These are phyloP conservation scores for Heliamphora exappendiculata DNA, from an alignment of 148 eudicot genomes.

Conservation along the genomic window DNA sequence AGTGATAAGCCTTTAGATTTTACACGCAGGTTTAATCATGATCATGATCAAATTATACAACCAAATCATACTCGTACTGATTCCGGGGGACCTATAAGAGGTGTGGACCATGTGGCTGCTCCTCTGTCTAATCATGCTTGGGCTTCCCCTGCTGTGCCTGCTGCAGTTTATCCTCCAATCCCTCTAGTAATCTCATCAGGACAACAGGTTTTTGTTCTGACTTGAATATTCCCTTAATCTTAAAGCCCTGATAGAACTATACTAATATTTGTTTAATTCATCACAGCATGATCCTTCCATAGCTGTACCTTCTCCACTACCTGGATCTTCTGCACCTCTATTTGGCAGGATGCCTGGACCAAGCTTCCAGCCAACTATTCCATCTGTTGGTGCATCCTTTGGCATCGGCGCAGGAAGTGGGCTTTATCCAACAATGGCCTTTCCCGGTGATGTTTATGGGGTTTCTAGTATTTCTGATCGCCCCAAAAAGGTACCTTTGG, in stretches of 20 bases:
- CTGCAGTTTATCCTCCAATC: slow-evolving; percentile 48
- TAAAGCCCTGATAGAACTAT: background rate
- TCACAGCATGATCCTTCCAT: slow-evolving; percentile 65
- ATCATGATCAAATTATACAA: slow-evolving; percentile 40
- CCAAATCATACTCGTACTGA: slow-evolving; percentile 38
- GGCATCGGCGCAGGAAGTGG: slow-evolving; percentile 48
- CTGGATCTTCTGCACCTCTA: slow-evolving; percentile 57
- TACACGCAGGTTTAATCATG: slow-evolving; percentile 51
- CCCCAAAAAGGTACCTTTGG: slow-evolving; percentile 62
- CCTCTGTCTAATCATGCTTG: slow-evolving; percentile 53
- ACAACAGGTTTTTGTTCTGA: slow-evolving; percentile 45
- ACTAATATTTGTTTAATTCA: slow-evolving; percentile 17
- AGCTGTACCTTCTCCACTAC: slow-evolving; percentile 44
- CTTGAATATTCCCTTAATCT: slow-evolving; percentile 6
- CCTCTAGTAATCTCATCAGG: slow-evolving; percentile 45
- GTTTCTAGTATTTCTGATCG: slow-evolving; percentile 58
- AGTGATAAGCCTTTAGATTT: slow-evolving; percentile 76
- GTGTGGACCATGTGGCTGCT: too few relatives aligned
- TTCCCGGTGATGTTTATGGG: slow-evolving; percentile 70
- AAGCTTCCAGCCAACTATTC: slow-evolving; percentile 48
- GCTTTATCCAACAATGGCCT: slow-evolving; percentile 49
- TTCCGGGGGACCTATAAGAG: too few relatives aligned
- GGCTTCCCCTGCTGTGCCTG: slow-evolving; percentile 47
- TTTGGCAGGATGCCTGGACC: slow-evolving; percentile 55
- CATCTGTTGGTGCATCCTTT: slow-evolving; percentile 45